Conservation (phyloP, 2,329 filamentous ascomycete species). For the Colletotrichum endophyticum region DNA sequence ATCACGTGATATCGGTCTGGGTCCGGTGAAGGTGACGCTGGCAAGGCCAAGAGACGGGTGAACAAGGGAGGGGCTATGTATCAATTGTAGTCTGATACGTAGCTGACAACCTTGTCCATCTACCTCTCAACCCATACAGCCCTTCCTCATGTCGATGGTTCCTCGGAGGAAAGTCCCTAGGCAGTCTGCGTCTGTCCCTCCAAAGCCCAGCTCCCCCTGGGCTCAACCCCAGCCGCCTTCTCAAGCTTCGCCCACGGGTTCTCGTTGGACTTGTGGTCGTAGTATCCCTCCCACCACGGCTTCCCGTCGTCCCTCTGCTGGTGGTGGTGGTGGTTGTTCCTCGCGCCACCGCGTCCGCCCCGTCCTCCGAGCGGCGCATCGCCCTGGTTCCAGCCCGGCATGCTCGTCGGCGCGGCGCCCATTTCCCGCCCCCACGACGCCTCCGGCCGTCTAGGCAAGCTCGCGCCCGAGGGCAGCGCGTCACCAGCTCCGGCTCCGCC, state of each 20-base stretch:
- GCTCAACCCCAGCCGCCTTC: constrained; percentile 44
- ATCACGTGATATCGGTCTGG: constrained; percentile 8
- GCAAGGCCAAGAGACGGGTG: background rate
- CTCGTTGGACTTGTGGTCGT: constrained; percentile 70
- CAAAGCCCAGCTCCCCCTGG: constrained; percentile 50
- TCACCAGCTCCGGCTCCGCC: background rate
- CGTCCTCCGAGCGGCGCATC: background rate
- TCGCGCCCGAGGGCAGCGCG: background rate
- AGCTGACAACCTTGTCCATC: background rate
- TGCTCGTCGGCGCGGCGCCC: background rate
- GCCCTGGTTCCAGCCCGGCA: background rate
- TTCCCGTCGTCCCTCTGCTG: constrained; percentile 21
- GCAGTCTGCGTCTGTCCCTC: background rate
- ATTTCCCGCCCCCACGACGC: constrained; percentile 12
- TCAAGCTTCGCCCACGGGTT: constrained; percentile 74
- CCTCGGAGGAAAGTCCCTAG: background rate
- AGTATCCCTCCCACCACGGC: constrained; percentile 71
- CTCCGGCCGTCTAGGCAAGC: constrained; percentile 11
- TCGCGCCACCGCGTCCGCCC: background rate
- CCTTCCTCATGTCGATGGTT: background rate
- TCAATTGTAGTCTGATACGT: background rate
- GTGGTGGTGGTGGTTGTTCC: background rate
- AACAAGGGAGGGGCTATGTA: background rate
- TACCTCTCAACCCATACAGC: background rate
- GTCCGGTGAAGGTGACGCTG: background rate